Percentiles rank a stretch among this genome's conserved stretches.
phyloP scores from a whole-genome alignment of 1,284 basidiomycete species.

The Vanrija humicola region DNA sequence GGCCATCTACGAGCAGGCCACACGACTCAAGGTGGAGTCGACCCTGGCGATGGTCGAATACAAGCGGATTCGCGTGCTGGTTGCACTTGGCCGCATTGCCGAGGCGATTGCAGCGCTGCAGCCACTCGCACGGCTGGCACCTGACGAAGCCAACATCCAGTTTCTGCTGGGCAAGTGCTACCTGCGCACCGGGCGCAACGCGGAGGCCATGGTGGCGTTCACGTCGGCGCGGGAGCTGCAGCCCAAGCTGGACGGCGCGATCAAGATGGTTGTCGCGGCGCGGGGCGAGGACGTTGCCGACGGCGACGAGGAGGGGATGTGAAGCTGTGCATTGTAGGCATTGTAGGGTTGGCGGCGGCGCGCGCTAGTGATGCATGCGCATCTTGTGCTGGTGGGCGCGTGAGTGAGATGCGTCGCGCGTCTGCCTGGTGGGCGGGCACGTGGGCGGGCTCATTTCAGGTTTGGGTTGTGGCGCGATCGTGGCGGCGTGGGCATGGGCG shows the following conservation, averaged over 20 bases:
- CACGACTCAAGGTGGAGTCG: constrained; percentile 56
- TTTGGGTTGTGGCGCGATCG: too few species aligned
- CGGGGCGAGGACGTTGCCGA: constrained; percentile 55
- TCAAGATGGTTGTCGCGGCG: constrained; percentile 39
- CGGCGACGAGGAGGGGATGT: constrained; percentile 32
- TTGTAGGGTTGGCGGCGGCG: too few species aligned
- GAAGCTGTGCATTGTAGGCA: too few species aligned
- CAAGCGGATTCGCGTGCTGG: constrained; percentile 80
- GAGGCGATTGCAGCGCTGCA: constrained; percentile 74
- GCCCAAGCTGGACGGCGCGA: constrained; percentile 50
- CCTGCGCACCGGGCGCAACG: constrained; percentile 67
- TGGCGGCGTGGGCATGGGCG: too few species aligned
- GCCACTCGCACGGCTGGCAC: constrained; percentile 66
- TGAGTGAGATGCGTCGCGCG: too few species aligned
- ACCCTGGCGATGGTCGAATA: constrained; percentile 85
- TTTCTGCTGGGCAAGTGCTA: constrained; percentile 92
- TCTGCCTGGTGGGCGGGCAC: too few species aligned
- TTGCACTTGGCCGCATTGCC: constrained; percentile 72
- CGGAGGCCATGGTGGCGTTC: constrained; percentile 75
- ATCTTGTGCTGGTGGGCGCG: too few species aligned
- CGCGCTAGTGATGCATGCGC: too few species aligned
- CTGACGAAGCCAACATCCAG: constrained; percentile 89
- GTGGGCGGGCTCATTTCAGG: too few species aligned
- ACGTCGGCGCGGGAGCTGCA: constrained; percentile 75
- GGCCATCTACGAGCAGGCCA: constrained; percentile 72